These are phyloP conservation scores for Acanthamoeba sp. DNA, from an alignment of 208 protist genomes.

Conservation along the genomic window DNA sequence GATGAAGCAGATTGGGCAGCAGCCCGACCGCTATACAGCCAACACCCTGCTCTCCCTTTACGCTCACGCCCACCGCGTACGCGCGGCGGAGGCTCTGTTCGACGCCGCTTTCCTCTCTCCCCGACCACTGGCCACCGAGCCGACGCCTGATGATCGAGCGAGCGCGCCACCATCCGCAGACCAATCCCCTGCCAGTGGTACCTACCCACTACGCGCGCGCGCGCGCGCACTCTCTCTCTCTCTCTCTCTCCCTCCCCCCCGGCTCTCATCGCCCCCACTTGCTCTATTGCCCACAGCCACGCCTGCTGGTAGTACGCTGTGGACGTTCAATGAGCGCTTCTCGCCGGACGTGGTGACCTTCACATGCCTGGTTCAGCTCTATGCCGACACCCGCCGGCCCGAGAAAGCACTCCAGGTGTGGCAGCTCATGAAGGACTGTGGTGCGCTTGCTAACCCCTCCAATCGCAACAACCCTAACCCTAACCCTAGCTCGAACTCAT, in stretches of 20 bases:
- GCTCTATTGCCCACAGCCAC: no score
- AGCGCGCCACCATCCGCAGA: not conserved
- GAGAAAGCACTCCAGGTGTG: slow-evolving; percentile 23
- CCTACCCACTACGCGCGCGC: no score
- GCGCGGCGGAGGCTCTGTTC: slow-evolving; percentile 27
- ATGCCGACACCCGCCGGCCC: slow-evolving; percentile 6
- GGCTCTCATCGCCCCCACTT: no score
- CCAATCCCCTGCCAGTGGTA: not conserved
- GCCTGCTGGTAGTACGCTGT: not conserved
- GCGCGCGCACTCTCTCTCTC: no score
- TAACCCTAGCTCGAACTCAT: not conserved
- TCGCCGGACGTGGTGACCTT: slow-evolving; percentile 6
- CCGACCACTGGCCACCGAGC: not conserved
- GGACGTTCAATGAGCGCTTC: not conserved
- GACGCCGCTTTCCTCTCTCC: slow-evolving; percentile 20
- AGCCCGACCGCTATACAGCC: not conserved
- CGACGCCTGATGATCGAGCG: not conserved
- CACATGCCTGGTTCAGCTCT: slow-evolving; percentile 44
- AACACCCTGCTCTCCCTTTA: slow-evolving; percentile 13
- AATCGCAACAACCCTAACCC: not conserved
- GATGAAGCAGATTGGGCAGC: slow-evolving; percentile 31
- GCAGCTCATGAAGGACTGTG: slow-evolving; percentile 36
- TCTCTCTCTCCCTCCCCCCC: no score
- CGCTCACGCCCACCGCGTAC: slow-evolving; percentile 8
- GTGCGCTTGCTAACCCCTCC: not conserved